Percentiles rank a stretch among this genome's conserved stretches.
These are phyloP conservation scores for Russula sp. DNA, from an alignment of 768 basidiomycete genomes.

Conservation along the genomic window DNA sequence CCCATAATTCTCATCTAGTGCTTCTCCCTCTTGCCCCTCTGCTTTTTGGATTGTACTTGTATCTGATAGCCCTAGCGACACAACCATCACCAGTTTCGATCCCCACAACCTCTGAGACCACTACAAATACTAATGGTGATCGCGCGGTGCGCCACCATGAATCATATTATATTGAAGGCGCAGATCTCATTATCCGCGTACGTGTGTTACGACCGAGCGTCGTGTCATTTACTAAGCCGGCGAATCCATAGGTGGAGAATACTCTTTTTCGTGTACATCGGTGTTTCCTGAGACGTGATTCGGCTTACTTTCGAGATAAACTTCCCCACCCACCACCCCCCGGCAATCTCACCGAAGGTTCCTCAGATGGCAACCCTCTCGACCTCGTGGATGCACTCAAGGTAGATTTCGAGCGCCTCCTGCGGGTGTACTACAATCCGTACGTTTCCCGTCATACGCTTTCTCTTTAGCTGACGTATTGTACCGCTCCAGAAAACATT, in stretches of 20 bases:
- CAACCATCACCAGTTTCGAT: neutral
- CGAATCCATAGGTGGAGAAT: constrained; percentile 9
- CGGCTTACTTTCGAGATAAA: constrained; percentile 26
- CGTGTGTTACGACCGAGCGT: constrained; percentile 14
- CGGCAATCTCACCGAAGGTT: constrained; percentile 25
- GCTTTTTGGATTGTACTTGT: neutral
- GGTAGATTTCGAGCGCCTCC: constrained; percentile 28
- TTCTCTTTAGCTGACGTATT: neutral
- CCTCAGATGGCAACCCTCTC: constrained; percentile 29
- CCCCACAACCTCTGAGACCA: neutral
- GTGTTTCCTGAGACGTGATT: constrained; percentile 31
- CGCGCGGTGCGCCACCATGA: constrained; percentile 28
- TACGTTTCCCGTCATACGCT: constrained; percentile 15
- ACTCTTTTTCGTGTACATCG: constrained; percentile 18
- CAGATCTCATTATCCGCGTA: constrained; percentile 38
- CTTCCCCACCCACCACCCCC: constrained; percentile 23
- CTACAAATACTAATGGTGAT: constrained; percentile 10
- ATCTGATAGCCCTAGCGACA: neutral
- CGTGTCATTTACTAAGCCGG: neutral
- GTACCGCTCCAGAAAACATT: constrained; percentile 43
- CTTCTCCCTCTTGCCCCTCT: neutral
- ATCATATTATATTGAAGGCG: constrained; percentile 51
- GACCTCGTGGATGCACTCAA: constrained; percentile 26
- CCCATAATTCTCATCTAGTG: neutral
- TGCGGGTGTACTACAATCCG: constrained; percentile 33